These are phyloP conservation scores for Cyclostephanos invisitatus DNA, from an alignment of 108 stramenopile genomes.

Conservation along the genomic window DNA sequence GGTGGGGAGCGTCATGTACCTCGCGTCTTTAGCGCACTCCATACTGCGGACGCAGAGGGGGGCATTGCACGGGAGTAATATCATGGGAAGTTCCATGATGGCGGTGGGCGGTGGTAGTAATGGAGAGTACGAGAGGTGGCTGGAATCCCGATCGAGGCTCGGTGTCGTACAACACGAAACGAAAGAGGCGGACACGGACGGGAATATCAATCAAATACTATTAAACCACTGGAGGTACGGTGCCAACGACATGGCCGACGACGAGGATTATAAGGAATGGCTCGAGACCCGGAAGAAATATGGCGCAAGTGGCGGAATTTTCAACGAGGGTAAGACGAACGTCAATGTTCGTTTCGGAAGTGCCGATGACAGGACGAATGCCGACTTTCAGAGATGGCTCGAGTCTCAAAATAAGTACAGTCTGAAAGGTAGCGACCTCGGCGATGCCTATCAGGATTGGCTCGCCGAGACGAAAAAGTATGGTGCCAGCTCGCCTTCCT, in stretches of 20 bases:
- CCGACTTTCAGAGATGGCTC: slow-evolving; percentile 9
- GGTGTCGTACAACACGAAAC: neutral
- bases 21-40: slow-evolving; percentile 34
- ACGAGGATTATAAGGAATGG: slow-evolving; percentile 3
- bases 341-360: neutral
- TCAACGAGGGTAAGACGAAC: too few relatives aligned
- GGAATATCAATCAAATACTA: neutral
- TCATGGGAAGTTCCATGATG: slow-evolving; percentile 17
- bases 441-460: slow-evolving; percentile 9
- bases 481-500: neutral
- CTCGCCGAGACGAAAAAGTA: slow-evolving; percentile 1
- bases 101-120: too few relatives aligned
- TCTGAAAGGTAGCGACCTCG: slow-evolving; percentile 2
- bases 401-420: slow-evolving; percentile 8
- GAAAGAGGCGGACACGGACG: neutral
- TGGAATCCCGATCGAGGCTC: slow-evolving; percentile 9
- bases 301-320: neutral
- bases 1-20: slow-evolving; percentile 39
- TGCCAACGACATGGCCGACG: neutral
- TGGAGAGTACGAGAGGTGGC: slow-evolving; percentile 23
- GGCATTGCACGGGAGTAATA: neutral
- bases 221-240: neutral
- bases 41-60: slow-evolving; percentile 29
- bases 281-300: slow-evolving; percentile 5
- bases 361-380: neutral